phyloP scores from a whole-genome alignment of 495 filamentous ascomycete species.

The Mycothermus thermophilus region DNA sequence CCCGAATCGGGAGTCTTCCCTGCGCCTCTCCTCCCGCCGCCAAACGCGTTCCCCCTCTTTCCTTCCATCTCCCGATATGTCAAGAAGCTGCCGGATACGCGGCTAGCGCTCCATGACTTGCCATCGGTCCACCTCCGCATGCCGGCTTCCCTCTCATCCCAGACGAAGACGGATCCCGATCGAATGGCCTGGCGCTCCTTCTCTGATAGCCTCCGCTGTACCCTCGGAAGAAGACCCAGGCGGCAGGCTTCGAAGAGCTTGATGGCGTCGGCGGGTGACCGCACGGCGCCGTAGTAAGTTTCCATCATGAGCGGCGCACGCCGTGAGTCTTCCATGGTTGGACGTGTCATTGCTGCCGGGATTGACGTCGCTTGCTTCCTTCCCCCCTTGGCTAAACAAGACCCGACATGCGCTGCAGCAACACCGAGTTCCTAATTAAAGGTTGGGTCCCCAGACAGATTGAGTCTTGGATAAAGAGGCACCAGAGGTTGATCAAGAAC shows the following conservation, averaged over 20 bases:
- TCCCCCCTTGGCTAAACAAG: no score
- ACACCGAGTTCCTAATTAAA: no score
- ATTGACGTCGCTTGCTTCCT: neutral
- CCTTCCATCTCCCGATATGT: slow-evolving; percentile 99
- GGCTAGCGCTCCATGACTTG: slow-evolving; percentile 97
- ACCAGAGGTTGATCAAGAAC: no score
- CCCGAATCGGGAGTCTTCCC: slow-evolving; percentile 73
- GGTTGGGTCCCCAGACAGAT: no score
- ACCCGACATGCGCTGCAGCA: no score
- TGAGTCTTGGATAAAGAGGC: no score
- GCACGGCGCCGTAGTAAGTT: slow-evolving; percentile 86
- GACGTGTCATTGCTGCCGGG: no score
- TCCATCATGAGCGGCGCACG: slow-evolving; percentile 56
- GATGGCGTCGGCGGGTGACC: slow-evolving; percentile 88
- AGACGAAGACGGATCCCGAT: slow-evolving; percentile 94
- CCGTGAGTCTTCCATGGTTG: no score
- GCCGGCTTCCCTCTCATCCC: slow-evolving; percentile 96
- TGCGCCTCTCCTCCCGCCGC: slow-evolving; percentile 40
- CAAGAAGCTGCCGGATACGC: slow-evolving; percentile 92
- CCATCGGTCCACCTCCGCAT: slow-evolving; percentile 98
- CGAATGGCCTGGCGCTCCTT: slow-evolving; percentile 92
- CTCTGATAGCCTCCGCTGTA: slow-evolving; percentile 86
- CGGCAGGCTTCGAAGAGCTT: slow-evolving; percentile 95
- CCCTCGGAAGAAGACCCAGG: slow-evolving; percentile 74
- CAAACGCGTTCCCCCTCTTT: slow-evolving; percentile 50